Evolutionary conservation across 1,139 yeast genomes (phyloP).

Genomic region (Taphrina flavorubra): DNA sequence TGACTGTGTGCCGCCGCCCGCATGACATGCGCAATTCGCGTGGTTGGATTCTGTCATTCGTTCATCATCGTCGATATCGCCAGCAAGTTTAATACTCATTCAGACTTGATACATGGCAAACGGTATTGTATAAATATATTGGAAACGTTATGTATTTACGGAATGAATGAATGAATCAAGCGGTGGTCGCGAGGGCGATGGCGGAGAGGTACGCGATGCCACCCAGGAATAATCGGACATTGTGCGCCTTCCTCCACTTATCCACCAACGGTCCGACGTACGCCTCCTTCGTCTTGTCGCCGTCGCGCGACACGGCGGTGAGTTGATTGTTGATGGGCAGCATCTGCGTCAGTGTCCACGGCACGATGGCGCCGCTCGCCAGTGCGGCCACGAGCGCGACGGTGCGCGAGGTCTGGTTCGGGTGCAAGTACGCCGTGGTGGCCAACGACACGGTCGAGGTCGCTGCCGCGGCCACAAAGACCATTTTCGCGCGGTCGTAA

Average conservation of each 20-base stretch:
- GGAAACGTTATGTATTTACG: no score
- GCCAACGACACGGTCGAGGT: constrained; percentile 8
- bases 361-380: constrained; percentile 15
- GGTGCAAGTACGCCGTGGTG: constrained; percentile 9
- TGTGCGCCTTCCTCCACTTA: constrained; percentile 18
- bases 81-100: neutral
- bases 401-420: neutral
- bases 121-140: neutral
- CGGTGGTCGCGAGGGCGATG: constrained; percentile 17
- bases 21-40: no score
- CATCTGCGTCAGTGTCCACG: constrained; percentile 15
- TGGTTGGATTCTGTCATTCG: no score
- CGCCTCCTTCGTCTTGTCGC: constrained; percentile 21
- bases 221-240: constrained; percentile 11
- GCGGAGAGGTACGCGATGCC: constrained; percentile 16
- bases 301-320: neutral
- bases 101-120: neutral
- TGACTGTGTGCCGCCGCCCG: neutral
- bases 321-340: constrained; percentile 23
- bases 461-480: constrained; percentile 8
- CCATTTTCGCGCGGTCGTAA: constrained; percentile 17
- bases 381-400: constrained; percentile 7
- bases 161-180: no score
- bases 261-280: constrained; percentile 19
- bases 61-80: neutral